phyloP scores from a whole-genome alignment of 1,139 yeast genomes.

The Blastobotrys apis region DNA sequence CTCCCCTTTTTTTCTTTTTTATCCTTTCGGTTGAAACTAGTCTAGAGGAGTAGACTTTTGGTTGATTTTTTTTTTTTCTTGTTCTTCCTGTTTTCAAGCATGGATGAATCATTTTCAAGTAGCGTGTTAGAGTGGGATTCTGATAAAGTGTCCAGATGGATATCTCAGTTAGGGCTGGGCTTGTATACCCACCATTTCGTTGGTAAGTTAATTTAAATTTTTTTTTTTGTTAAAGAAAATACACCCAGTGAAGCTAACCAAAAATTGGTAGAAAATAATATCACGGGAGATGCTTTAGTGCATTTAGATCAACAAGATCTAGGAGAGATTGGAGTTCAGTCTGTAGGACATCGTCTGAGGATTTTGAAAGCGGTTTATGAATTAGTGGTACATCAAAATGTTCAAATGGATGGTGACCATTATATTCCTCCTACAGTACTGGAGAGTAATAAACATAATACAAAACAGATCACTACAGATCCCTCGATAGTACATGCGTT shows the following conservation, averaged over 20 bases:
- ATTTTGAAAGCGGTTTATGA: conserved; percentile 37
- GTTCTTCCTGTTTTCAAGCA: neutral
- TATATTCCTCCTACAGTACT: conserved; percentile 32
- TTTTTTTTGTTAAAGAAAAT: neutral
- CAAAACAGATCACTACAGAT: conserved; percentile 1
- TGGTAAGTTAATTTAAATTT: conserved; percentile 1
- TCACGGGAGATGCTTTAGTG: conserved; percentile 41
- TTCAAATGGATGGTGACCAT: conserved; percentile 31
- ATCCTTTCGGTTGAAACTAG: neutral
- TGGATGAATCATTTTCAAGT: conserved; percentile 2
- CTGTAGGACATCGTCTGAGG: conserved; percentile 41
- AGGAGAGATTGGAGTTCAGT: conserved; percentile 39
- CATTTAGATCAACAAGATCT: conserved; percentile 38
- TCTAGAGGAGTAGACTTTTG: neutral
- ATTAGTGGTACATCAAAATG: conserved; percentile 29
- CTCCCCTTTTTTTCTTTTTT: neutral
- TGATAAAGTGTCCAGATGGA: conserved; percentile 30
- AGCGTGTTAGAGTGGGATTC: conserved; percentile 30
- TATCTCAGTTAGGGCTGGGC: conserved; percentile 28
- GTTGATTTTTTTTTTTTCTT: conserved; percentile 1
- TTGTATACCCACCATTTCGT: conserved; percentile 27
- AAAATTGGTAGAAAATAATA: conserved; percentile 31
- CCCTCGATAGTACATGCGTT: conserved; percentile 24
- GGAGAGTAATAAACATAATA: conserved; percentile 7
- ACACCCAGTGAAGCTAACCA: neutral